Base-by-base conservation (phyloP, 257 asterid species). In the Lycium barbarum region DNA sequence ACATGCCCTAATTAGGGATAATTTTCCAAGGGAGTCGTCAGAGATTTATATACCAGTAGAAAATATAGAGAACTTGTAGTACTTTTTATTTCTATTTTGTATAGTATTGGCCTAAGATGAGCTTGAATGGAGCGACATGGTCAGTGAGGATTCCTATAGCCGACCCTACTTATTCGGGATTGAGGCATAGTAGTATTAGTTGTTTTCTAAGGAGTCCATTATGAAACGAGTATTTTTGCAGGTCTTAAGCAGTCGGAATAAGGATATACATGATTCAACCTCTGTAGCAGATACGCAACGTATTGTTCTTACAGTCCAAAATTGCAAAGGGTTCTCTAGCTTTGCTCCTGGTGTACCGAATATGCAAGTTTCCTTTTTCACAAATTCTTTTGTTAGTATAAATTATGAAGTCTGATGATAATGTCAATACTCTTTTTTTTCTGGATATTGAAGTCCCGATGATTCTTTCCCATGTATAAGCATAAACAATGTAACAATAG, bases 401-500 rank as follows among this genome's bases (percentile, higher is more conserved):
- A 54, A n/a, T n/a, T n/a, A n/a, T n/a, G n/a, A 61, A 58, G 65
- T 65, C 81, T 15, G 61, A 18, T 74, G 81, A 73, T 70, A 70
- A 70, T 49, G 20, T 22, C 57, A 47, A 13, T 74, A 0, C 20
- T 20, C 45, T 74, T 15, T 2, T n/a, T 43, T 40, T 17, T 40
- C 79, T 22, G 62, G 81, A 22, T 45, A 49, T 15, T n/a, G 63
- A 49, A 76, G 81, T 51, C 49, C 45, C 49, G 81, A 13, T 76
- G 63, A 76, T 76, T 76, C 15, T 49, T 76, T 76, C 62, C 3
- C 45, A 49, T 74, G 40, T 54, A 49, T 74, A 20, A 49, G 59
- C 81, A 22, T 47, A 71, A 55, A 47, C 55, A n/a, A 13, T 76
- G 81, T 76, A 76, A 76, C 22, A 51, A 13, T 51, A 76, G 62